These are phyloP conservation scores for Coniferiporia weirii DNA, from an alignment of 1,284 basidiomycete genomes.

Conservation along the genomic window DNA sequence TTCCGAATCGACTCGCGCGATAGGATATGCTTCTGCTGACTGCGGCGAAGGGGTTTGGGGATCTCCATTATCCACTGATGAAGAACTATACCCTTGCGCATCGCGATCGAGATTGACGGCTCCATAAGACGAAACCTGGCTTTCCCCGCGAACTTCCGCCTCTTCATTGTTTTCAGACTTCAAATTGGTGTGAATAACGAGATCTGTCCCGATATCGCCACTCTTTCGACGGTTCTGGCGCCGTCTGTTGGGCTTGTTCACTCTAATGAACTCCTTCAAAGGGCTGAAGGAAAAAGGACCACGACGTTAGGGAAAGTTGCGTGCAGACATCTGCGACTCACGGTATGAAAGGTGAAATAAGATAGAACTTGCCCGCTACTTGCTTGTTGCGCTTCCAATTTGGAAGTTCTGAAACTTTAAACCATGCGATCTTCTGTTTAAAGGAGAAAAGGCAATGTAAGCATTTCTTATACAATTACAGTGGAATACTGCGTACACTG, in stretches of 20 bases:
- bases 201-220: constrained; percentile 22
- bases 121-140: neutral
- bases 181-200: constrained; percentile 18
- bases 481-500: constrained; percentile 55
- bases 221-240: constrained; percentile 30
- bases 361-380: constrained; percentile 82
- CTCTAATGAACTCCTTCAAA: constrained; percentile 60
- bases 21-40: constrained; percentile 35
- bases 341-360: constrained; percentile 94
- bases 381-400: constrained; percentile 86
- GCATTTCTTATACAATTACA: constrained; percentile 7
- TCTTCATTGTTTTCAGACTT: constrained; percentile 16
- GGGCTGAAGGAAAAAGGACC: constrained; percentile 36
- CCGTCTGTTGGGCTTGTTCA: constrained; percentile 39
- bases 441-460: neutral
- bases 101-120: constrained; percentile 24
- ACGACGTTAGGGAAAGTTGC: constrained; percentile 17
- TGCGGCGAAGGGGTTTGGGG: constrained; percentile 60
- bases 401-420: constrained; percentile 83
- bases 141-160: neutral
- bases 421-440: constrained; percentile 93
- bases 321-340: constrained; percentile 36
- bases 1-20: constrained; percentile 23
- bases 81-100: constrained; percentile 61
- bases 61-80: constrained; percentile 54